phyloP scores from a whole-genome alignment of 768 basidiomycete genomes.

The Pulveroboletus sp. region DNA sequence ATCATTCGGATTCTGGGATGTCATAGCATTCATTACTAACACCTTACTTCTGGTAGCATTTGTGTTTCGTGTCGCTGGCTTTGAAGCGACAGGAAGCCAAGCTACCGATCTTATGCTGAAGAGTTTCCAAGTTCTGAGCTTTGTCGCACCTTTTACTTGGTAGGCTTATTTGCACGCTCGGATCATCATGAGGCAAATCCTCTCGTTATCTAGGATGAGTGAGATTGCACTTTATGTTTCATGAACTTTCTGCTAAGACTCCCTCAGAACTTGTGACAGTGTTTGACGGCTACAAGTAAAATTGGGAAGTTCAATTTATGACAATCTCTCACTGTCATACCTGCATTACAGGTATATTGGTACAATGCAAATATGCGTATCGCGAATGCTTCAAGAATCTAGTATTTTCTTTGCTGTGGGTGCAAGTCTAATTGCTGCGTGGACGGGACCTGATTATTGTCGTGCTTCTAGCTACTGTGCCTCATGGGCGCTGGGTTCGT shows the following conservation, averaged over 20 bases:
- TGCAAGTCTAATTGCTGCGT: not conserved
- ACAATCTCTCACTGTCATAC: not conserved
- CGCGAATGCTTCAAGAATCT: slow-evolving; percentile 90
- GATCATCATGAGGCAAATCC: not conserved
- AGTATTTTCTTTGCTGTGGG: slow-evolving; percentile 85
- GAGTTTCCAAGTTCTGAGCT: slow-evolving; percentile 88
- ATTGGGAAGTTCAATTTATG: slow-evolving; percentile 11
- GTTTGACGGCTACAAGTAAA: slow-evolving; percentile 74
- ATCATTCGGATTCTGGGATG: slow-evolving; percentile 79
- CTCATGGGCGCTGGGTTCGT: slow-evolving; percentile 80
- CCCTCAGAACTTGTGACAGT: slow-evolving; percentile 67
- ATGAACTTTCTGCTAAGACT: not conserved
- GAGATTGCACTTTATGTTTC: slow-evolving; percentile 26
- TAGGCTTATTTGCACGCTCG: slow-evolving; percentile 30
- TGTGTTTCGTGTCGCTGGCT: slow-evolving; percentile 59
- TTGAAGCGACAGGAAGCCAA: slow-evolving; percentile 34
- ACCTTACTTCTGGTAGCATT: slow-evolving; percentile 70
- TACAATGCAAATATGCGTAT: slow-evolving; percentile 90
- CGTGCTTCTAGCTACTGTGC: slow-evolving; percentile 56
- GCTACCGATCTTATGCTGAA: slow-evolving; percentile 42
- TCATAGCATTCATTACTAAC: slow-evolving; percentile 69
- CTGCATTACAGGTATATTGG: slow-evolving; percentile 65
- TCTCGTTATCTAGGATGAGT: slow-evolving; percentile 66
- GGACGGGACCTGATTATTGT: not conserved
- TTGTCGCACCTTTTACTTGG: slow-evolving; percentile 87